A percentile compares a stretch with the other conserved stretches of the same genome.
phyloP scores from a whole-genome alignment of 345 rosid species.

The Bretschneidera sinensis region DNA sequence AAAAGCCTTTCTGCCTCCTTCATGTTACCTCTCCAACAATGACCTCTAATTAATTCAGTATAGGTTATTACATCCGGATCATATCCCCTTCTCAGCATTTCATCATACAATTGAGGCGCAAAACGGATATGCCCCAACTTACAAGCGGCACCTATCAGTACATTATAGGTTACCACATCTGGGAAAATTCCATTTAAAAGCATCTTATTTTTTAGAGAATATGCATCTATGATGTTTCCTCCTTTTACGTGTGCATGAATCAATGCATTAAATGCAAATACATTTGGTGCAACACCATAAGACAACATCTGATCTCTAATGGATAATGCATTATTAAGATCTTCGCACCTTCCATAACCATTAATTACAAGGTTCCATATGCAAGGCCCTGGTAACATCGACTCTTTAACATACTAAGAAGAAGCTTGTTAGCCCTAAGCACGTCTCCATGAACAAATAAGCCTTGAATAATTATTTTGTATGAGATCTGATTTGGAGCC shows the following conservation, averaged over 20 bases:
- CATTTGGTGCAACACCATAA: conserved; percentile 56
- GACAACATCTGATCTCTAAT: conserved; percentile 50
- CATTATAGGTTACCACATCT: conserved; percentile 67
- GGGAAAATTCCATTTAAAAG: conserved; percentile 34
- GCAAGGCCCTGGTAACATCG: conserved; percentile 43
- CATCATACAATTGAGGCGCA: conserved; percentile 48
- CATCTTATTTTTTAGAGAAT: conserved; percentile 47
- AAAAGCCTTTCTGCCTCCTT: conserved; percentile 44
- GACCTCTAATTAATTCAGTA: conserved; percentile 57
- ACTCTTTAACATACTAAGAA: conserved; percentile 40
- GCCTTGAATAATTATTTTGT: conserved; percentile 54
- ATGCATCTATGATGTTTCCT: conserved; percentile 37
- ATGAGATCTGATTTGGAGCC: conserved; percentile 56
- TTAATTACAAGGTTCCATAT: conserved; percentile 66
- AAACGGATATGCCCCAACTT: conserved; percentile 23
- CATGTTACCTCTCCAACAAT: conserved; percentile 42
- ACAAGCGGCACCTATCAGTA: conserved; percentile 56
- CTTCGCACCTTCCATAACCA: conserved; percentile 54
- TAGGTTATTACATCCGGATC: conserved; percentile 60
- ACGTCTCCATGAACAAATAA: conserved; percentile 44
- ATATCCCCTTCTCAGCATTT: conserved; percentile 52
- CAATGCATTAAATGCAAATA: conserved; percentile 63
- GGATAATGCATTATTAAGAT: conserved; percentile 38
- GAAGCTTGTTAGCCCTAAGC: conserved; percentile 37
- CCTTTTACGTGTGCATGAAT: conserved; percentile 46